These are phyloP conservation scores for Leucosporidium creatinivorum DNA, from an alignment of 768 basidiomycete genomes.

Conservation along the genomic window DNA sequence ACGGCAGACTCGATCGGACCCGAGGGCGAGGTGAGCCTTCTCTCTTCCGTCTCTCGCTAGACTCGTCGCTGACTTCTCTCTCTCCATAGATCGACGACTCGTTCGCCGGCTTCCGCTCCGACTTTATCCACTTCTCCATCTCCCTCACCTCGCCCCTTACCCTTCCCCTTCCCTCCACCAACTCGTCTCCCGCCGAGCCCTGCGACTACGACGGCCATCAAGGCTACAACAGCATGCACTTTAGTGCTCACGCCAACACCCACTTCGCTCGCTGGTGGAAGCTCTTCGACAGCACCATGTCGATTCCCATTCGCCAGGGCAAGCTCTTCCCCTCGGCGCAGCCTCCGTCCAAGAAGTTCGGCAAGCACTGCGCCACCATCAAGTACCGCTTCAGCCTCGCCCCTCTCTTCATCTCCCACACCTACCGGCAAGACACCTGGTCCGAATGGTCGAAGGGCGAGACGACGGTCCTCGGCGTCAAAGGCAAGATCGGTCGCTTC, in stretches of 20 bases:
- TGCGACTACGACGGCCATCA: conserved; percentile 27
- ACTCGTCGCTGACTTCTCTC: conserved; percentile 8
- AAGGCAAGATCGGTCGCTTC: conserved; percentile 70
- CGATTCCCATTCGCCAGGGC: conserved; percentile 84
- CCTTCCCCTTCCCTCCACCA: conserved; percentile 12
- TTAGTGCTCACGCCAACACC: conserved; percentile 73
- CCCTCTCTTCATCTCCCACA: conserved; percentile 75
- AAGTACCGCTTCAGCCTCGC: conserved; percentile 77
- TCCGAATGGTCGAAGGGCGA: conserved; percentile 75
- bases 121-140: conserved; percentile 85
- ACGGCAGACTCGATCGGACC: conserved; percentile 17
- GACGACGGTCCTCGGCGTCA: conserved; percentile 74
- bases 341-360: conserved; percentile 73
- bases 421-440: conserved; percentile 70
- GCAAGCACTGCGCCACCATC: conserved; percentile 77
- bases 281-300: conserved; percentile 68
- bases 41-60: neutral
- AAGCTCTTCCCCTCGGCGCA: conserved; percentile 61
- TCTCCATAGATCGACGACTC: conserved; percentile 53
- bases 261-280: conserved; percentile 92
- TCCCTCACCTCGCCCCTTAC: conserved; percentile 57
- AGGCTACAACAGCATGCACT: conserved; percentile 52
- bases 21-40: conserved; percentile 33
- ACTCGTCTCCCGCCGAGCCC: neutral
- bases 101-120: conserved; percentile 78